Conservation (phyloP, 2,329 filamentous ascomycete species). For the Diaporthe amygdali region DNA sequence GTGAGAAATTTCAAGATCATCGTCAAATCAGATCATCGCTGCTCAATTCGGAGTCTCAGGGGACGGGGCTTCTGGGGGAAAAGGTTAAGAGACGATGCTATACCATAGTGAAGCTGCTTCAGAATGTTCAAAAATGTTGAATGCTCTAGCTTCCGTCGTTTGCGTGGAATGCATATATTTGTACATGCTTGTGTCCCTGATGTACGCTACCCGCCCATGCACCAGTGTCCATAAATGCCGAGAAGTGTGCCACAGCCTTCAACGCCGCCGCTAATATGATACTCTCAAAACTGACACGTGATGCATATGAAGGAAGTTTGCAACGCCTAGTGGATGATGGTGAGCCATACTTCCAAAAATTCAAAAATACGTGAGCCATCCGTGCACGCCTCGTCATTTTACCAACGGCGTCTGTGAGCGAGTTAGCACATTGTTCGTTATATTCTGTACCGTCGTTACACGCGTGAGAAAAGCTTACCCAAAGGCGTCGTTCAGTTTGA, state of each 20-base stretch:
- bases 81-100: background rate
- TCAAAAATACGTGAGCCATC: background rate
- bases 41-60: background rate
- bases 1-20: background rate
- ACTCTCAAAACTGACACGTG: background rate
- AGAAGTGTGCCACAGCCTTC: background rate
- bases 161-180: background rate
- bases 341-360: background rate
- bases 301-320: background rate
- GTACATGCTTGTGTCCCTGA: background rate
- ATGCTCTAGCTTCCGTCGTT: background rate
- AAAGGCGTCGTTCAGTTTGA: slow-evolving; percentile 24
- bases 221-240: background rate
- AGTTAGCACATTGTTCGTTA: background rate
- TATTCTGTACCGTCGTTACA: background rate
- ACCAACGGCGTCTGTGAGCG: slow-evolving; percentile 18
- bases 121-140: slow-evolving; percentile 1
- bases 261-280: slow-evolving; percentile 8
- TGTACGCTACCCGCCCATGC: background rate
- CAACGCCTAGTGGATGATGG: background rate
- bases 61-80: background rate
- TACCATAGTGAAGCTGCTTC: background rate
- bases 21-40: background rate
- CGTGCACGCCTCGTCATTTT: background rate
- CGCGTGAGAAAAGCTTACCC: background rate